Conservation (phyloP, 2,329 filamentous ascomycete genomes). For the Trichoderma sp. region DNA sequence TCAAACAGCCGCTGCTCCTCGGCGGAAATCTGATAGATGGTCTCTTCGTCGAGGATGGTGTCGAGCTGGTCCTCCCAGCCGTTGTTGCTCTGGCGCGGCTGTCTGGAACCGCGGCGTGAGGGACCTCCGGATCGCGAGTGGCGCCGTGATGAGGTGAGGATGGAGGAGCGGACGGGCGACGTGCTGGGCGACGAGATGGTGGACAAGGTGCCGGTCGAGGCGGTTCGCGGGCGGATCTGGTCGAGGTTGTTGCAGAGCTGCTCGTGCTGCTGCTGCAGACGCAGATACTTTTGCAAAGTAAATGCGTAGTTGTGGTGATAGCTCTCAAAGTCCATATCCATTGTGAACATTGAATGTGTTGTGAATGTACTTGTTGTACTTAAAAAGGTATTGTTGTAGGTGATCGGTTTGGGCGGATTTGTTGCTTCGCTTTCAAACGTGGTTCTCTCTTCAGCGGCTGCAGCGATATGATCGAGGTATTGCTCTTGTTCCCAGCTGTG, state of each 20-base stretch:
- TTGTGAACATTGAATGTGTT: conserved; percentile 27
- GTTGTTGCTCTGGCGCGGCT: conserved; percentile 33
- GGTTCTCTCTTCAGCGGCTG: conserved; percentile 20
- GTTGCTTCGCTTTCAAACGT: conserved; percentile 22
- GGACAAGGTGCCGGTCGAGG: conserved; percentile 36
- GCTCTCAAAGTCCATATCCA: conserved; percentile 36
- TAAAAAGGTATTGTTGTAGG: background rate
- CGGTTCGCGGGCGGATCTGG: conserved; percentile 48
- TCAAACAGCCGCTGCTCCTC: conserved; percentile 57
- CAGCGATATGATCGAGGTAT: conserved; percentile 22
- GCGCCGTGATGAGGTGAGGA: conserved; percentile 41
- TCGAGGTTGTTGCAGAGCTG: conserved; percentile 54
- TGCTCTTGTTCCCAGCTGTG: conserved; percentile 23
- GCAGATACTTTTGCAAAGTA: conserved; percentile 55
- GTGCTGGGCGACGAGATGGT: conserved; percentile 55
- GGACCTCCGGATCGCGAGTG: conserved; percentile 24
- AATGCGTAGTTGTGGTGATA: conserved; percentile 45
- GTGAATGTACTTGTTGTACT: background rate
- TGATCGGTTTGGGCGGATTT: background rate
- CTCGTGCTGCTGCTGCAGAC: conserved; percentile 57
- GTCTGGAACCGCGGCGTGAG: conserved; percentile 26
- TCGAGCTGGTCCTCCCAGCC: conserved; percentile 40
- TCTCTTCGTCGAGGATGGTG: conserved; percentile 50
- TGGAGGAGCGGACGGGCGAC: conserved; percentile 55
- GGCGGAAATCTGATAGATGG: conserved; percentile 50